A percentile compares a stretch with the other conserved stretches of the same genome.
Evolutionary conservation across 345 rosid genomes (phyloP).

Genomic region (Populus euphratica): DNA sequence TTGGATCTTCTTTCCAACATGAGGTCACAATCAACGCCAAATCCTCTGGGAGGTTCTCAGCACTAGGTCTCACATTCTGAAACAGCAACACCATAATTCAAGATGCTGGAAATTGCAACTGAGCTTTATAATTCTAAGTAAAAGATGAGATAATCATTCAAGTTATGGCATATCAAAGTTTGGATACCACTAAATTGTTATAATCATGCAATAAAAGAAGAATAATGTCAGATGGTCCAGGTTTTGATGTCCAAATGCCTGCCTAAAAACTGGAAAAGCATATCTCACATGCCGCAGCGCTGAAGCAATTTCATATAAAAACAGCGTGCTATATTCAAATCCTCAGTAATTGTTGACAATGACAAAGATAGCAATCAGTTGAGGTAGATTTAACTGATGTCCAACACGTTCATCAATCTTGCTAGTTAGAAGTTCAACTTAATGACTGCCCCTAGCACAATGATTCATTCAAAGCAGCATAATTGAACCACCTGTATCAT

Average conservation of each 20-base stretch:
- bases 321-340: not conserved
- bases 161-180: not conserved
- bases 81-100: conserved; percentile 1
- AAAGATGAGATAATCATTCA: not conserved
- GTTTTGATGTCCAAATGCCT: not conserved
- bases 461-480: not conserved
- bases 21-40: conserved; percentile 73
- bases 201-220: not conserved
- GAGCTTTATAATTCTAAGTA: not conserved
- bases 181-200: too few species aligned
- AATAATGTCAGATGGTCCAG: not conserved
- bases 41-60: conserved; percentile 74
- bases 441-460: not conserved
- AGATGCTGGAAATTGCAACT: not conserved
- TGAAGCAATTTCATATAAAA: not conserved
- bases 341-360: not conserved
- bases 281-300: too few species aligned
- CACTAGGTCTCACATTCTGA: conserved; percentile 87
- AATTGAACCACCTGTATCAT: not conserved
- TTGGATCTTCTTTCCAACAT: conserved; percentile 98
- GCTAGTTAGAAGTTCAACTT: not conserved
- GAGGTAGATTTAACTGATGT: not conserved
- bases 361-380: not conserved
- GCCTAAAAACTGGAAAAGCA: not conserved
- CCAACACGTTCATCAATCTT: not conserved